Evolutionary conservation across 345 rosid species (phyloP).

Genomic region (Rhizophora apiculata): DNA sequence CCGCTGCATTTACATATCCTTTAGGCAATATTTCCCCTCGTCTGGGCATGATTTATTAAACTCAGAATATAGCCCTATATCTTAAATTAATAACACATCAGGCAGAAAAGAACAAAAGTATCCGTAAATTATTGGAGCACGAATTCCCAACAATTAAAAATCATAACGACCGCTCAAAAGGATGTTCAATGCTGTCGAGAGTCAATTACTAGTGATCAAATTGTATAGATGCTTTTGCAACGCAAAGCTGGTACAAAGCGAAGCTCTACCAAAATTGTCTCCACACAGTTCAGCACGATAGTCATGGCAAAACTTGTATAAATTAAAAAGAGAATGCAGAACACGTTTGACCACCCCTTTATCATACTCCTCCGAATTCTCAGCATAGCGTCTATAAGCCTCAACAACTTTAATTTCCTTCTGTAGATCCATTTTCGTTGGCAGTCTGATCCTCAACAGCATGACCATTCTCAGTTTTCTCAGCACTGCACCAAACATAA

Average conservation of each 20-base stretch:
- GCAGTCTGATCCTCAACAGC: conserved; percentile 8
- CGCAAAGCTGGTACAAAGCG: conserved; percentile 9
- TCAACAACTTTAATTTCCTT: conserved; percentile 26
- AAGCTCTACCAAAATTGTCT: conserved; percentile 48
- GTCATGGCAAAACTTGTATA: conserved; percentile 18
- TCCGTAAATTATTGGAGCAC: not conserved
- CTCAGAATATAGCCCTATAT: too few species aligned
- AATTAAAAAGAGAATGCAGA: conserved; percentile 17
- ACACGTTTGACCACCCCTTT: conserved; percentile 20
- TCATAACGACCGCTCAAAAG: not conserved
- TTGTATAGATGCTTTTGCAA: conserved; percentile 5
- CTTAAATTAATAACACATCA: too few species aligned
- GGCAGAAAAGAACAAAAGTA: not conserved
- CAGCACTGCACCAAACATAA: conserved; percentile 32
- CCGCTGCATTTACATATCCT: too few species aligned
- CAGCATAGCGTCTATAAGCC: conserved; percentile 10
- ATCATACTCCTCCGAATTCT: conserved; percentile 10
- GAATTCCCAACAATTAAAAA: not conserved
- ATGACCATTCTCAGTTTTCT: conserved; percentile 20
- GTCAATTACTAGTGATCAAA: not conserved
- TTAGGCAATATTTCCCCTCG: too few species aligned
- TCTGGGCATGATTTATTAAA: too few species aligned
- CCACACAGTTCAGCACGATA: conserved; percentile 19
- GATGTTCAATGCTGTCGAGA: not conserved
- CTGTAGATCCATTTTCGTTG: conserved; percentile 23